phyloP scores from a whole-genome alignment of 805 yeast genomes.

The Komagataella mondaviorum region DNA sequence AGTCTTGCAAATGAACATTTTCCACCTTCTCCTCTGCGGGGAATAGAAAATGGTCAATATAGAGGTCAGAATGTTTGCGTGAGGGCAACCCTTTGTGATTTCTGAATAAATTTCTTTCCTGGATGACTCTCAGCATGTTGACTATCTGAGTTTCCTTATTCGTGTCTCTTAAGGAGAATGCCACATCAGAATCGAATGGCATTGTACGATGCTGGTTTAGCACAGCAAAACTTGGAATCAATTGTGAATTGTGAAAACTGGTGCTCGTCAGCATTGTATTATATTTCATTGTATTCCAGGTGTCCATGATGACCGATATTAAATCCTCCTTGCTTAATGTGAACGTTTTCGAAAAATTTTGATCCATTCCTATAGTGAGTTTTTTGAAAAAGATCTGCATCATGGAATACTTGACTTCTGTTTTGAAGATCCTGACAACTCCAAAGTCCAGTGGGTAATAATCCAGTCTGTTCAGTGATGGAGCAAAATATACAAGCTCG shows the following conservation, averaged over 20 bases:
- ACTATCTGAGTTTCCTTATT: constrained; percentile 12
- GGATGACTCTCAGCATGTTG: constrained; percentile 10
- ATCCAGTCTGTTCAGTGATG: constrained; percentile 6
- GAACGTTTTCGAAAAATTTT: constrained; percentile 1
- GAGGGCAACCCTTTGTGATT: constrained; percentile 1
- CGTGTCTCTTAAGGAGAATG: constrained; percentile 5
- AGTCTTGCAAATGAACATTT: constrained; percentile 18
- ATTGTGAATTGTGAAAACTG: constrained; percentile 11
- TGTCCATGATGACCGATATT: constrained; percentile 10
- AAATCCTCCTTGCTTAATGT: constrained; percentile 10
- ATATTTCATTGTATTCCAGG: constrained; percentile 8
- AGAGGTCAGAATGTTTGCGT: not conserved
- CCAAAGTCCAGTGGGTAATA: constrained; percentile 20
- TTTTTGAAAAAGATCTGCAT: constrained; percentile 8
- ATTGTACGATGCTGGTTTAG: constrained; percentile 1
- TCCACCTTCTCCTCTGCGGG: constrained; percentile 21
- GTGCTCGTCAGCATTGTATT: constrained; percentile 5
- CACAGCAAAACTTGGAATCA: constrained; percentile 6
- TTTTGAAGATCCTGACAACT: constrained; percentile 18
- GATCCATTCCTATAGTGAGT: constrained; percentile 2
- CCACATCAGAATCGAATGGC: constrained; percentile 1
- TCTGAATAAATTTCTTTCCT: constrained; percentile 6
- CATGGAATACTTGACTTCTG: constrained; percentile 10
- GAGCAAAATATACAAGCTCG: constrained; percentile 16
- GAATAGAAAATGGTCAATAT: constrained; percentile 18